phyloP scores from a whole-genome alignment of 2,329 filamentous ascomycete species.

The Paradendryphiella salina region DNA sequence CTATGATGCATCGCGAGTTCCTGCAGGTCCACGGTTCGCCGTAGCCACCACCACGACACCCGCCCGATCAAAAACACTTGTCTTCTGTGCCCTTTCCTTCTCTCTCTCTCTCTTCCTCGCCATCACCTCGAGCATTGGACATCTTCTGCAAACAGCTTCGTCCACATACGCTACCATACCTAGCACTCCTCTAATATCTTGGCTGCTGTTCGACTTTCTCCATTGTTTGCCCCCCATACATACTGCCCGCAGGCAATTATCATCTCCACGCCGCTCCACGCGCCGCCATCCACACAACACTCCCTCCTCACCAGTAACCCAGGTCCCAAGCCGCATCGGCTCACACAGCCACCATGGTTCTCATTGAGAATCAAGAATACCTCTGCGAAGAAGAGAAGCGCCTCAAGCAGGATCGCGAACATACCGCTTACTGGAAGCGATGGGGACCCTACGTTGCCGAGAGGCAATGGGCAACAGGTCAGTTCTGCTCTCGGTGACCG shows the following conservation, averaged over 20 bases:
- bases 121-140: slow-evolving; percentile 12
- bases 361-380: slow-evolving; percentile 85
- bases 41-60: slow-evolving; percentile 24
- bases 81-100: slow-evolving; percentile 1
- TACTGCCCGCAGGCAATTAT: slow-evolving; percentile 24
- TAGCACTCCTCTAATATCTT: slow-evolving; percentile 15
- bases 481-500: slow-evolving; percentile 30
- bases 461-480: slow-evolving; percentile 92
- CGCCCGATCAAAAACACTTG: slow-evolving; percentile 23
- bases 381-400: slow-evolving; percentile 89
- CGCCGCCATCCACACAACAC: slow-evolving; percentile 19
- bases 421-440: slow-evolving; percentile 94
- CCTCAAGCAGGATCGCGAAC: slow-evolving; percentile 80
- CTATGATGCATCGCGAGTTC: slow-evolving; percentile 41
- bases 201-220: slow-evolving; percentile 21
- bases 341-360: slow-evolving; percentile 66
- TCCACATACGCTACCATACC: slow-evolving; percentile 7
- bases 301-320: slow-evolving; percentile 11
- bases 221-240: slow-evolving; percentile 27
- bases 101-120: slow-evolving; percentile 11
- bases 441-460: slow-evolving; percentile 95
- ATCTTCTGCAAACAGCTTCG: slow-evolving; percentile 8
- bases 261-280: slow-evolving; percentile 30
- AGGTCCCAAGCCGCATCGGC: slow-evolving; percentile 10
- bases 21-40: slow-evolving; percentile 33